phyloP scores from a whole-genome alignment of 2,329 filamentous ascomycete genomes.

The Ramichloridium luteum region DNA sequence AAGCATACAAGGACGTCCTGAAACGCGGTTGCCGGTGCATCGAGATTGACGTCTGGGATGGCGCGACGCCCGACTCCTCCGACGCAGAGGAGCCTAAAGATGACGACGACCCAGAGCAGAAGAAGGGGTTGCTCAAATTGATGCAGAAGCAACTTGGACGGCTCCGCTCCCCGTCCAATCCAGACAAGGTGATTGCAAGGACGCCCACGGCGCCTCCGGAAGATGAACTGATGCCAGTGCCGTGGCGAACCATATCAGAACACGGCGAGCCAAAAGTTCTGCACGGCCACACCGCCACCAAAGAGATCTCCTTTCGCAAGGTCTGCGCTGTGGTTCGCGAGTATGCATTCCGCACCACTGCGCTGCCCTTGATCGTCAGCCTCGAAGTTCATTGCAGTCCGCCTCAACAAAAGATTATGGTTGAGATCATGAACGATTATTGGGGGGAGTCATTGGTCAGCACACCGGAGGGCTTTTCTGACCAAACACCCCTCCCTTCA shows the following conservation, averaged over 20 bases:
- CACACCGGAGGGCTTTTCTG: constrained; percentile 35
- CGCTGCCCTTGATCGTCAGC: constrained; percentile 79
- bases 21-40: constrained; percentile 73
- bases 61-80: constrained; percentile 37
- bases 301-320: constrained; percentile 72
- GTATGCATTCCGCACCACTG: constrained; percentile 58
- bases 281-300: constrained; percentile 61
- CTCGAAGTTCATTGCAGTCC: constrained; percentile 77
- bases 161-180: constrained; percentile 13
- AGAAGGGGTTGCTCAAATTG: constrained; percentile 19
- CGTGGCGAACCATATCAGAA: constrained; percentile 19
- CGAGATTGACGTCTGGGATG: constrained; percentile 92
- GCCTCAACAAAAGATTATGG: constrained; percentile 83
- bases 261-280: constrained; percentile 21
- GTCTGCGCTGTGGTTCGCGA: constrained; percentile 69
- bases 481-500: constrained; percentile 50
- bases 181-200: constrained; percentile 5
- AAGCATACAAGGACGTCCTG: constrained; percentile 62
- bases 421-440: constrained; percentile 81
- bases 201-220: constrained; percentile 6
- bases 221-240: constrained; percentile 16
- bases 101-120: constrained; percentile 17
- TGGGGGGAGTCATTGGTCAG: constrained; percentile 69
- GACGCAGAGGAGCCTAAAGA: constrained; percentile 13
- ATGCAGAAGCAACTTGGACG: constrained; percentile 15